phyloP scores from a whole-genome alignment of 371 early-diverging fungal genomes.

The Saksenaea vasiformis region DNA sequence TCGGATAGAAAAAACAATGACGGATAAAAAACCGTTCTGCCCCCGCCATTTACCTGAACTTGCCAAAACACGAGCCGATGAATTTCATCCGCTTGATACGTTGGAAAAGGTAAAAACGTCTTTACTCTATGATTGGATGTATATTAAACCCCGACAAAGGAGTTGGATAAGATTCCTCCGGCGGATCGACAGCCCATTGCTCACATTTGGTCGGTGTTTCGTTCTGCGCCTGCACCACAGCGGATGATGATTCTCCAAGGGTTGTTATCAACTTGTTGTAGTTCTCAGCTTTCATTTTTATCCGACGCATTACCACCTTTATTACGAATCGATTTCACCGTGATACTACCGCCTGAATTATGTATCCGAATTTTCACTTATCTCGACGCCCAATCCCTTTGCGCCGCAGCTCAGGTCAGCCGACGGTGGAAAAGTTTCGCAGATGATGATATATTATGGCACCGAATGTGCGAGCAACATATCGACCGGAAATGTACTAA shows the following conservation, averaged over 20 bases:
- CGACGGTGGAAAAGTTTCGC: conserved; percentile 76
- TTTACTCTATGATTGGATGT: too few species aligned
- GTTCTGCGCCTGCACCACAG: conserved; percentile 53
- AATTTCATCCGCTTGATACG: background rate
- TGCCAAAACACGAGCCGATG: background rate
- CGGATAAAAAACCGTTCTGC: background rate
- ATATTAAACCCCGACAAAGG: conserved; percentile 13
- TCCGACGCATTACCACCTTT: conserved; percentile 63
- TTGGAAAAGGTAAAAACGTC: background rate
- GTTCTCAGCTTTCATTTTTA: conserved; percentile 77
- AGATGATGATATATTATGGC: conserved; percentile 91
- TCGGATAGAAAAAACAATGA: background rate
- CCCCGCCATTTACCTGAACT: background rate
- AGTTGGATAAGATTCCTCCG: conserved; percentile 42
- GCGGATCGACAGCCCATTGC: conserved; percentile 49
- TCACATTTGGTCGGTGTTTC: conserved; percentile 58
- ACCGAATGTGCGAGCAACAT: conserved; percentile 93
- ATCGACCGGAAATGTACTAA: conserved; percentile 91
- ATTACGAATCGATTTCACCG: conserved; percentile 78
- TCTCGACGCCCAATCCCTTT: conserved; percentile 86
- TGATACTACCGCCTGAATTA: conserved; percentile 74
- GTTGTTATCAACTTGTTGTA: conserved; percentile 67
- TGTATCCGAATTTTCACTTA: conserved; percentile 78
- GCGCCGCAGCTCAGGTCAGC: conserved; percentile 85
- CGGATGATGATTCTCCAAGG: conserved; percentile 66